These are phyloP conservation scores for Ulota crispa DNA, from an alignment of 225 moss, liverwort and hornwort species.

Conservation along the genomic window DNA sequence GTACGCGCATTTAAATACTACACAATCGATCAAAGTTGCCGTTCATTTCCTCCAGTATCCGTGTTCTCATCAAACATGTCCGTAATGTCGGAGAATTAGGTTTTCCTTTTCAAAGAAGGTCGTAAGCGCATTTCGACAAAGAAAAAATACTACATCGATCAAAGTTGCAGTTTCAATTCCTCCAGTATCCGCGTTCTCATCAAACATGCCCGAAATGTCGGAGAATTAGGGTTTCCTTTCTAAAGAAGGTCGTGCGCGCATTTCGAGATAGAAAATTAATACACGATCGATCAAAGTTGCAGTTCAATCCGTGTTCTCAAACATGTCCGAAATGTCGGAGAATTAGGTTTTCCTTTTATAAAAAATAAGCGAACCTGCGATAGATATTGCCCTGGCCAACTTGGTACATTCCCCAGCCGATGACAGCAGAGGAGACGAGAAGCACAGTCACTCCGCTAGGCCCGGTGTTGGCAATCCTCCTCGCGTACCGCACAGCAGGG, in stretches of 20 bases:
- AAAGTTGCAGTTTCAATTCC: background rate
- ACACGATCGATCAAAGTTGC: background rate
- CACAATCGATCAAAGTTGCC: background rate
- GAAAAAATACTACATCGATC: background rate
- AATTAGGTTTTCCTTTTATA: too few species aligned
- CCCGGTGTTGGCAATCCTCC: constrained; percentile 77
- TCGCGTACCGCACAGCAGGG: constrained; percentile 88
- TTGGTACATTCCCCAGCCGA: constrained; percentile 91
- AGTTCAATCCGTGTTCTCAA: background rate
- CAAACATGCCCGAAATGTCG: too few species aligned
- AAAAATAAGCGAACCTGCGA: constrained; percentile 58
- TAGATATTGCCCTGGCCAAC: constrained; percentile 88
- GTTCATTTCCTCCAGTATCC: background rate
- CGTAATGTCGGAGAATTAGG: too few species aligned
- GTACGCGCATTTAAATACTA: background rate
- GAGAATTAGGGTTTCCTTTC: too few species aligned
- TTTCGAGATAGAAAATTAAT: background rate
- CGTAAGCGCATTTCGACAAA: background rate
- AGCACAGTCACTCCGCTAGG: constrained; percentile 78
- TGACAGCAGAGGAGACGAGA: constrained; percentile 71
- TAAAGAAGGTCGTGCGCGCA: background rate
- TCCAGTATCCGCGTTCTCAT: background rate
- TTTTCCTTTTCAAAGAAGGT: too few species aligned
- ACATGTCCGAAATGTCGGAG: background rate
- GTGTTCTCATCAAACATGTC: too few species aligned